Base-by-base conservation (phyloP, 1,139 yeast species). In the Candida neerlandica region DNA sequence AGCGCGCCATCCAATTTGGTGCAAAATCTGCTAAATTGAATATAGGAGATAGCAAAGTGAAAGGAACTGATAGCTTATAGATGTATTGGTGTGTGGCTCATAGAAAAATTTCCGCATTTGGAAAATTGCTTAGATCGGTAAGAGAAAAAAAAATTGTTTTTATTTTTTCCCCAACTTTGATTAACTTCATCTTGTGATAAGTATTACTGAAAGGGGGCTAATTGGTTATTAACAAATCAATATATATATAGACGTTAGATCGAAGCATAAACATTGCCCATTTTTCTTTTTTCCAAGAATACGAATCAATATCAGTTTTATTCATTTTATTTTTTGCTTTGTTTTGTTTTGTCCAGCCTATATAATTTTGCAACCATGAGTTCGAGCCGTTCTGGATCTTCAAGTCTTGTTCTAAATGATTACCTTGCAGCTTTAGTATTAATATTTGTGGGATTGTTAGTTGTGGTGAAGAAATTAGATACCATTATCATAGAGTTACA, bases 1-100 rank as follows among this genome's bases (percentile, higher is more conserved):
- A 94, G 63, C 73, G 99, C 45, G 99, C 99, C 0, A 91, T 94
- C 53, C 99, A 94, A 62, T 94, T 94, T 68, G 99, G 99, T 0
- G 89, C 98, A 0, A 84, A 88, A 57, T 87, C 96, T 62, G 99
- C 99, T 1, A 94, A 94, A 64, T 82, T 94, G 85, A 94, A 88
- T 55, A 69, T 80, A 9, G 94, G 92, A 0, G 81, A 85, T 45
- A 82, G 86, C 9, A 82, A 80, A 58, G 67, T 74, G 27, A 84
- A 81, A 58, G 95, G 96, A 1, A 83, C 87, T 0, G 89, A 85
- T 55, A 50, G 49, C 32, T 16, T 35, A 35, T 35, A 35, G 23
- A 34, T 16, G n/a, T 5, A 9, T 35, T 6, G 23, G 5, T 16
- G 23, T 15, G 39, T 35, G 26, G 23, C 39, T 6, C 26, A 19